Evolutionary conservation across 805 yeast genomes (phyloP).

Genomic region (Saturnispora sanitii): DNA sequence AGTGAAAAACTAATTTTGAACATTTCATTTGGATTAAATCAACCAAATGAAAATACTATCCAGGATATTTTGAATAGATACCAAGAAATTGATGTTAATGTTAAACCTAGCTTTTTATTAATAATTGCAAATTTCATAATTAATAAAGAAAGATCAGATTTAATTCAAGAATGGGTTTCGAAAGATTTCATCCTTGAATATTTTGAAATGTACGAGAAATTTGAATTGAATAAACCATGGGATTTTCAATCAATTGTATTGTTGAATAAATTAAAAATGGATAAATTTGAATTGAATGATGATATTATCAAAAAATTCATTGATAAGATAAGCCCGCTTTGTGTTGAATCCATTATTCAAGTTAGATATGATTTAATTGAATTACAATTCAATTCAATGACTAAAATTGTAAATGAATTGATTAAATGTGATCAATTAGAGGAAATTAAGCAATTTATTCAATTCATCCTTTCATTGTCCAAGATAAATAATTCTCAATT

Average conservation of each 20-base stretch:
- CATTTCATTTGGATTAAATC: constrained; percentile 7
- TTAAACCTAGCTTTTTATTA: constrained; percentile 6
- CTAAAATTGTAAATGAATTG: constrained; percentile 3
- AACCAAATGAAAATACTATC: constrained; percentile 1
- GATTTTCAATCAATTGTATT: constrained; percentile 12
- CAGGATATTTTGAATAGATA: neutral
- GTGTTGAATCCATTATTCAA: constrained; percentile 8
- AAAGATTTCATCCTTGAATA: constrained; percentile 3
- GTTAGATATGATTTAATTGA: constrained; percentile 7
- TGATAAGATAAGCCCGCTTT: neutral
- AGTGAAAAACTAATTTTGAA: constrained; percentile 11
- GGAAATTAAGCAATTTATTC: neutral
- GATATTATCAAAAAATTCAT: constrained; percentile 1
- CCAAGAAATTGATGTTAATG: neutral
- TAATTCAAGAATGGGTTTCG: neutral
- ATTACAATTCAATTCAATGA: constrained; percentile 8
- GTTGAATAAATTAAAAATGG: constrained; percentile 7
- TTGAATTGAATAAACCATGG: constrained; percentile 10
- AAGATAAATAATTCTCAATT: neutral
- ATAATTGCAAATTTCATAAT: constrained; percentile 11
- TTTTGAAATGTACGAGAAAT: constrained; percentile 4
- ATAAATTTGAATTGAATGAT: neutral
- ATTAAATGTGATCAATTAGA: neutral
- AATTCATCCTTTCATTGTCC: neutral
- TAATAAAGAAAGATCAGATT: neutral